phyloP scores from a whole-genome alignment of 257 asterid species.

The Apocynum venetum region DNA sequence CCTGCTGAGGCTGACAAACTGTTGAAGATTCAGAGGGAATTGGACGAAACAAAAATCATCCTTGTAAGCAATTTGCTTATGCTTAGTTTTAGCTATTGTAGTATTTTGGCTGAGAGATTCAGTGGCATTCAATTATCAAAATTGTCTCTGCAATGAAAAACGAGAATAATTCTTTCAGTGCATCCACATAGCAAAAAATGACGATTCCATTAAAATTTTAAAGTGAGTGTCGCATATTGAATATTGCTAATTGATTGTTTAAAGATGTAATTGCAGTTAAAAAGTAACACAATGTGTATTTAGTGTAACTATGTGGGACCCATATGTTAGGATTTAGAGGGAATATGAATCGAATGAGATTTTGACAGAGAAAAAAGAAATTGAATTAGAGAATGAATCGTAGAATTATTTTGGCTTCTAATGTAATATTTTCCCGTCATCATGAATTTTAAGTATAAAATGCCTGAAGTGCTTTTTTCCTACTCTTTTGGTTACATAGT shows the following conservation, averaged over 20 bases:
- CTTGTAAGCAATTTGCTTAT: conserved; percentile 54
- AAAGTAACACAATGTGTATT: no score
- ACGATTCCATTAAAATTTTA: background rate
- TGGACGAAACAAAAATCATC: conserved; percentile 94
- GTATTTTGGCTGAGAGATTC: background rate
- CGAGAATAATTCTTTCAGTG: background rate
- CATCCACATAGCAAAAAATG: background rate
- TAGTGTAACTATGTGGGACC: no score
- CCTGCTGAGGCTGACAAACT: conserved; percentile 98
- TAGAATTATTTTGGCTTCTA: no score
- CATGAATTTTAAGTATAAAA: no score
- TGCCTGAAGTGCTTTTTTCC: no score
- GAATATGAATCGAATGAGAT: background rate
- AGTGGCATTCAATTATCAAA: background rate
- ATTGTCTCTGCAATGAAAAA: background rate
- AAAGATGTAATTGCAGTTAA: no score
- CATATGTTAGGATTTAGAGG: no score
- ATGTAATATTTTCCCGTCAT: no score
- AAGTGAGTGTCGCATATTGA: no score
- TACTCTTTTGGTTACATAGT: background rate
- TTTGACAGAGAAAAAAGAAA: no score
- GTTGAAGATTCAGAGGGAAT: conserved; percentile 81
- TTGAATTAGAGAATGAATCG: no score
- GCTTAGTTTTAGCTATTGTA: background rate
- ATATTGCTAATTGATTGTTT: background rate